Evolutionary conservation across 495 filamentous ascomycete species (phyloP).

Genomic region (Penicillium riverlandense): DNA sequence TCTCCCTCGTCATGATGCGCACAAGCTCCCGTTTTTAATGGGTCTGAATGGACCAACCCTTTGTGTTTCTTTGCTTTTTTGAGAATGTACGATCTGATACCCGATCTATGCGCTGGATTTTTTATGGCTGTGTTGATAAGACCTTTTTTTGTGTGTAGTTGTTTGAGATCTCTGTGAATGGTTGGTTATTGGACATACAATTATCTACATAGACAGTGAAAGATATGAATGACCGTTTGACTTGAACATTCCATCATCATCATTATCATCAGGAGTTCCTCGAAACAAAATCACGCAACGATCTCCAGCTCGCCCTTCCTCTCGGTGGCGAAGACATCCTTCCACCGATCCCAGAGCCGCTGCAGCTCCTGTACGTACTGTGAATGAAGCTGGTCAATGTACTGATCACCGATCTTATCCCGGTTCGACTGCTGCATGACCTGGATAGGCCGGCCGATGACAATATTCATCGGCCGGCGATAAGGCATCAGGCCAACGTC

Average conservation of each 20-base stretch:
- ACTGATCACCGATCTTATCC: conserved; percentile 54
- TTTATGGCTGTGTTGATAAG: too few species aligned
- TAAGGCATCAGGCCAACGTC: conserved; percentile 96
- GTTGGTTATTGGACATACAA: too few species aligned
- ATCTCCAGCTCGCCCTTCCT: conserved; percentile 71
- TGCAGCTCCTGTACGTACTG: conserved; percentile 72
- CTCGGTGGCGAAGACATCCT: conserved; percentile 72
- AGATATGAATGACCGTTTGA: too few species aligned
- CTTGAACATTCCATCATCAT: too few species aligned
- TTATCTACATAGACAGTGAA: too few species aligned
- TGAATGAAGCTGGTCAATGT: conserved; percentile 73
- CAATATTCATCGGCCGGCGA: conserved; percentile 75
- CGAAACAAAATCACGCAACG: conserved; percentile 47
- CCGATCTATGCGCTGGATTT: conserved; percentile 11
- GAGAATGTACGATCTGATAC: conserved; percentile 19
- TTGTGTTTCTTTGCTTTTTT: conserved; percentile 8
- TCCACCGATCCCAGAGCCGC: conserved; percentile 81
- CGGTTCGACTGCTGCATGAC: conserved; percentile 50
- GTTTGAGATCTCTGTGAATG: background rate
- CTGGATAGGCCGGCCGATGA: conserved; percentile 74
- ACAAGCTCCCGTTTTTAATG: background rate
- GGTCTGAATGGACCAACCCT: conserved; percentile 1
- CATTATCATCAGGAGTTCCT: too few species aligned
- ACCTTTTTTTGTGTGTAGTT: conserved; percentile 6
- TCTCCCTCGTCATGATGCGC: too few species aligned